Evolutionary conservation across 495 filamentous ascomycete species (phyloP), one percentile per base, ranked within the genome.

Genomic region (Penicillium longicatenatum): DNA sequence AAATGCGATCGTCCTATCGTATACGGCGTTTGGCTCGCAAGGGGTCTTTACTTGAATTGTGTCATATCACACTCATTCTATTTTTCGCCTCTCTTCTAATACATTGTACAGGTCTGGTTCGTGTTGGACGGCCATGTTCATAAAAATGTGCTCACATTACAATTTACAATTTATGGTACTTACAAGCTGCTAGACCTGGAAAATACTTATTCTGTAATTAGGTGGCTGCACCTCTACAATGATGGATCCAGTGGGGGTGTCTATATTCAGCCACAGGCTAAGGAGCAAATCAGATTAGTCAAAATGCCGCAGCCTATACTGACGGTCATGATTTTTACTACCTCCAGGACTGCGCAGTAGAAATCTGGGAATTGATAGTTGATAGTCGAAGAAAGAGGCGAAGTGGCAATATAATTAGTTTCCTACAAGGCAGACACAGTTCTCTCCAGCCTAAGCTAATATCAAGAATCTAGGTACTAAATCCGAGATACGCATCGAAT

Each of bases 341-440:
- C 37, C 12, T 35, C 31, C 14, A 39, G 16, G 16, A 16, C 16
- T 39, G 14, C 37, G 37, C 37, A 35, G 31, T 9, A 35, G 31
- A 9, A 39, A 17, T n/a, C 17, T 39, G 11, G 8, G 9, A 35
- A 7, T 6, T 31, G 29, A 31, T 31, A n/a, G 26, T 5, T 5
- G 26, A 26, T 26, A 26, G 26, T 26, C 26, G 3, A 26, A 5
- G 4, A 26, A 26, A 26, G 3, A 26, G 3, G 26, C 31, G 6
- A 39, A 37, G 33, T 12, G 33, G 33, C 33, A 12, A 37, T 12
- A 37, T 37, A 16, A 37, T 35, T 35, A 37, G 8, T 37, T 37
- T 12, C 8, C 16, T n/a, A 6, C 16, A 6, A 64, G 62, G 58
- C 62, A 65, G 56, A 46, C 52, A 48, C 12, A 17, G 52, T 57